These are phyloP conservation scores for Nymphaea colorata DNA, from an alignment of 164 flowering plant genomes.

Conservation along the genomic window DNA sequence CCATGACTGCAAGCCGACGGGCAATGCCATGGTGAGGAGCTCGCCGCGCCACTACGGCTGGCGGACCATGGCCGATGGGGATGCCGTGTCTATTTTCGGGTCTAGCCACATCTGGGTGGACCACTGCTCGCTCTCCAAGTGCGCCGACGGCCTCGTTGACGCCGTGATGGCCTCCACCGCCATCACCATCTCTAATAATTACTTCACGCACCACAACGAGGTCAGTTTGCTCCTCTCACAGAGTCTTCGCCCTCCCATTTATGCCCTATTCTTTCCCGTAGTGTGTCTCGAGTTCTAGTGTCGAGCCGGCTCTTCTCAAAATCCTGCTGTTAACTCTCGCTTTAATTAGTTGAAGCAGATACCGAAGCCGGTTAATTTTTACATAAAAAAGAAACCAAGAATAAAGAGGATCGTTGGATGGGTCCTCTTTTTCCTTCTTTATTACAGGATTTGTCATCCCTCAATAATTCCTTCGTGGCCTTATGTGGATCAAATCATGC, in stretches of 20 bases:
- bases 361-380: no score
- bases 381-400: background rate
- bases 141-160: slow-evolving; percentile 95
- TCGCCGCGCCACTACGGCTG: slow-evolving; percentile 34
- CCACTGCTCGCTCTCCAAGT: slow-evolving; percentile 77
- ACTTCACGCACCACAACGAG: slow-evolving; percentile 94
- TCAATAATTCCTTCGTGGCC: background rate
- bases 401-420: background rate
- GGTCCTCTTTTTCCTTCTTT: background rate
- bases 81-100: slow-evolving; percentile 78
- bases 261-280: background rate
- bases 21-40: slow-evolving; percentile 39
- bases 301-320: background rate
- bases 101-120: slow-evolving; percentile 95
- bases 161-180: slow-evolving; percentile 97
- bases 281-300: background rate
- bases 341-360: background rate
- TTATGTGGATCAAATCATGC: no score
- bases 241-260: background rate
- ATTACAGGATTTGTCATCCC: background rate
- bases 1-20: slow-evolving; percentile 38
- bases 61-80: slow-evolving; percentile 48
- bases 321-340: background rate
- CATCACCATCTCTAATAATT: slow-evolving; percentile 84
- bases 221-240: slow-evolving; percentile 15